Conservation (phyloP, 192 early-diverging fungal species). For the Cladochytrium replicatum region DNA sequence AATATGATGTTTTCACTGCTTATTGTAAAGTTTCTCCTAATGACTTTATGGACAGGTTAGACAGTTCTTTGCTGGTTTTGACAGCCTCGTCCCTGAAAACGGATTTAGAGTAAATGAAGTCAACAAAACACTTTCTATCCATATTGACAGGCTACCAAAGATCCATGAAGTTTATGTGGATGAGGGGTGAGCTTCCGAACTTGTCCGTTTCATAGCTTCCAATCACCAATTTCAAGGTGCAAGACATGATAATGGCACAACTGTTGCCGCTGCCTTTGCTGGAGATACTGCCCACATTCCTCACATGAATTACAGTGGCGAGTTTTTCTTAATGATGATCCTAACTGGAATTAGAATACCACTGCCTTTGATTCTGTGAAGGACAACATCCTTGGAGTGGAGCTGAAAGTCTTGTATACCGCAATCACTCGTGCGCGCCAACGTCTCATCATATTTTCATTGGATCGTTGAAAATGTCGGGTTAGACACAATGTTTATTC, state of each 20-base stretch:
- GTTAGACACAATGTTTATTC: constrained; percentile 10
- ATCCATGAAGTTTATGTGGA: neutral
- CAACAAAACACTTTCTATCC: constrained; percentile 3
- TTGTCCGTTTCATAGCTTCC: constrained; percentile 3
- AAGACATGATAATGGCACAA: constrained; percentile 21
- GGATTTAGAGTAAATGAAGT: constrained; percentile 12
- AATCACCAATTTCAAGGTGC: constrained; percentile 8
- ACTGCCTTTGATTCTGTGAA: constrained; percentile 8
- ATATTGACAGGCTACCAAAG: neutral
- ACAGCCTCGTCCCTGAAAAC: neutral
- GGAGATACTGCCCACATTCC: constrained; percentile 18
- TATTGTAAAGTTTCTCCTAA: neutral
- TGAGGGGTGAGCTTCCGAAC: neutral
- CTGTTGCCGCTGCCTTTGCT: constrained; percentile 17
- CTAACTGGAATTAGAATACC: neutral
- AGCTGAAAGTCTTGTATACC: constrained; percentile 16
- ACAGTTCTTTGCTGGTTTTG: constrained; percentile 1
- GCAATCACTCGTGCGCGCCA: constrained; percentile 14
- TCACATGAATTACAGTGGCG: no score
- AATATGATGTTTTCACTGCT: constrained; percentile 5
- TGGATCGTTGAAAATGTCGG: constrained; percentile 3
- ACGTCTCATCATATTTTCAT: neutral
- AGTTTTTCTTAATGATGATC: neutral
- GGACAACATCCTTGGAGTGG: constrained; percentile 13
- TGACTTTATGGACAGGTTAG: constrained; percentile 15